Base-by-base conservation (phyloP, 202 grass and related monocot species). In the Setaria viridis region DNA sequence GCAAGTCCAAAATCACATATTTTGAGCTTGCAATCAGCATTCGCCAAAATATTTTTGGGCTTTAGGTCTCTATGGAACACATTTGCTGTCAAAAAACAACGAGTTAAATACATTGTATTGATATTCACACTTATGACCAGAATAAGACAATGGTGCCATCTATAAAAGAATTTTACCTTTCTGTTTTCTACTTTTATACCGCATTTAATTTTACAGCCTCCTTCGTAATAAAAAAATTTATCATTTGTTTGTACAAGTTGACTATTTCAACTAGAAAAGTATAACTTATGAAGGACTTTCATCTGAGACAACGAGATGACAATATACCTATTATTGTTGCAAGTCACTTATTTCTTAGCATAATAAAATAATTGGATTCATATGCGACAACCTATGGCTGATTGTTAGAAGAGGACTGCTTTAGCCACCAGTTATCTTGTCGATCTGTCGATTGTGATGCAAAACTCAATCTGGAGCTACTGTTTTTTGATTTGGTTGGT, bases 1-100 rank as follows among this genome's bases (percentile, higher is more conserved):
- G 91, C 91, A 50, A 93, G 88, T 56, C 91, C 87, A 69, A 93
- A 90, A 56, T 88, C 87, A 71, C 88, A 93, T 84, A 90, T 93
- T 80, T 87, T 93, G 49, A 93, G 84, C 83, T 92, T 92, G 55
- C 90, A 92, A 78, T 92, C 87, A 73, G 90, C 83, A 77, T 92
- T 92, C 13, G 90, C 90, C 49, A 92, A 76, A 54, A 92, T 92
- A 76, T 92, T 92, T 86, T 92, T 92, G 4, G 90, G 90, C 79
- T 92, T 92, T 47, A 92, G 87, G 68, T 92, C 90, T 41, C 90
- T 68, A 41, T 92, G 90, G 68, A 92, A 92, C 15, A 92, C 90
- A 53, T 92, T 92, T 65, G 90, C 90, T 73, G 76, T 57, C 65
- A 9, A 74, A 30, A 86, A 81, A 20, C 34, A 69, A 69, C 30